phyloP scores from a whole-genome alignment of 441 rosid species.

The Brassica hybrid region DNA sequence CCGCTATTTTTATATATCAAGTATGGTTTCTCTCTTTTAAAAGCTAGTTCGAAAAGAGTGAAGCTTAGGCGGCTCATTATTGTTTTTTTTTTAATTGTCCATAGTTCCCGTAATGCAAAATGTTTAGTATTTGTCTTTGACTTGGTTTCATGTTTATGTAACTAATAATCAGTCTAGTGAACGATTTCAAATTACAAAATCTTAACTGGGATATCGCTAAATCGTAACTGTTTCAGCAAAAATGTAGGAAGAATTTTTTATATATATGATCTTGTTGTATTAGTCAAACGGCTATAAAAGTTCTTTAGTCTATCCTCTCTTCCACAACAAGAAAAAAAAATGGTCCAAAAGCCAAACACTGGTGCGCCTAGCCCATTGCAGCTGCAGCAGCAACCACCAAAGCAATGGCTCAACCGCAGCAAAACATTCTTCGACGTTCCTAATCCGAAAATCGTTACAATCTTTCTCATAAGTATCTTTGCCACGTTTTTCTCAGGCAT shows the following conservation, averaged over 20 bases:
- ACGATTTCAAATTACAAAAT: not conserved
- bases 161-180: conserved; percentile 22
- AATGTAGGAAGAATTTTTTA: not conserved
- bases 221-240: not conserved
- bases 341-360: conserved; percentile 20
- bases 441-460: not conserved
- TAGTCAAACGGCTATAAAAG: not conserved
- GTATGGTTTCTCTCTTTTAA: conserved; percentile 23
- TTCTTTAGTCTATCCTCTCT: not conserved
- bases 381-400: not conserved
- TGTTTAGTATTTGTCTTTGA: conserved; percentile 23
- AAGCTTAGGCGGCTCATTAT: not conserved
- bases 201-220: not conserved
- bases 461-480: conserved; percentile 29
- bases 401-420: not conserved
- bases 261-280: no score
- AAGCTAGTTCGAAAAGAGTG: conserved; percentile 7
- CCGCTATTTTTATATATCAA: conserved; percentile 16
- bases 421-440: conserved; percentile 18
- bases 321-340: not conserved
- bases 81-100: conserved; percentile 18
- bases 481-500: conserved; percentile 36
- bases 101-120: conserved; percentile 23
- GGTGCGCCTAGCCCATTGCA: not conserved
- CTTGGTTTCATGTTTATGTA: conserved; percentile 14